phyloP scores from a whole-genome alignment of 768 basidiomycete genomes.

The Mycena filopes region DNA sequence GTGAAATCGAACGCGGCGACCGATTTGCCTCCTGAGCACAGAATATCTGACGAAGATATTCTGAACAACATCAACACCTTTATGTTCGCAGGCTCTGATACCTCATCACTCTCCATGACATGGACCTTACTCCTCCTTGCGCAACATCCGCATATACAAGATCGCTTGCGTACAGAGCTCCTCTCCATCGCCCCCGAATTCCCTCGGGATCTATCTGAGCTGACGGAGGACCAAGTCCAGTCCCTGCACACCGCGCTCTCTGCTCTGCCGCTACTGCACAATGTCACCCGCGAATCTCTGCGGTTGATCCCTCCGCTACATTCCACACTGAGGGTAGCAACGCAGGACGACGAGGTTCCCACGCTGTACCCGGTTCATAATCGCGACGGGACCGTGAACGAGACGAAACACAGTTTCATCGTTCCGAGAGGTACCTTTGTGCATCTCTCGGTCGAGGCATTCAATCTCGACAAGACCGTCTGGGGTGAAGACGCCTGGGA shows the following conservation, averaged over 20 bases:
- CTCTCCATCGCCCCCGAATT: conserved; percentile 53
- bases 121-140: conserved; percentile 88
- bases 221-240: conserved; percentile 73
- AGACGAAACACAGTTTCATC: conserved; percentile 53
- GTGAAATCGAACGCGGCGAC: conserved; percentile 86
- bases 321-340: conserved; percentile 83
- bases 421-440: conserved; percentile 79
- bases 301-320: conserved; percentile 86
- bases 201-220: conserved; percentile 49
- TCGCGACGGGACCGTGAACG: conserved; percentile 56
- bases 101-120: conserved; percentile 82
- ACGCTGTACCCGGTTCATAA: conserved; percentile 69
- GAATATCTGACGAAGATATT: conserved; percentile 89
- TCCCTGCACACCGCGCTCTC: conserved; percentile 67
- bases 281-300: conserved; percentile 78
- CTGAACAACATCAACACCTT: conserved; percentile 89
- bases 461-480: conserved; percentile 79
- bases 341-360: conserved; percentile 81
- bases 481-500: conserved; percentile 89
- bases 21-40: conserved; percentile 73
- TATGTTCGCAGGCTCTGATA: conserved; percentile 92
- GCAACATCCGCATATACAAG: conserved; percentile 72
- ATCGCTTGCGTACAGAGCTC: conserved; percentile 77
- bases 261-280: conserved; percentile 76
- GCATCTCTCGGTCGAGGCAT: conserved; percentile 82